phyloP scores from a whole-genome alignment of 768 basidiomycete genomes.

The Scleroderma bovista region DNA sequence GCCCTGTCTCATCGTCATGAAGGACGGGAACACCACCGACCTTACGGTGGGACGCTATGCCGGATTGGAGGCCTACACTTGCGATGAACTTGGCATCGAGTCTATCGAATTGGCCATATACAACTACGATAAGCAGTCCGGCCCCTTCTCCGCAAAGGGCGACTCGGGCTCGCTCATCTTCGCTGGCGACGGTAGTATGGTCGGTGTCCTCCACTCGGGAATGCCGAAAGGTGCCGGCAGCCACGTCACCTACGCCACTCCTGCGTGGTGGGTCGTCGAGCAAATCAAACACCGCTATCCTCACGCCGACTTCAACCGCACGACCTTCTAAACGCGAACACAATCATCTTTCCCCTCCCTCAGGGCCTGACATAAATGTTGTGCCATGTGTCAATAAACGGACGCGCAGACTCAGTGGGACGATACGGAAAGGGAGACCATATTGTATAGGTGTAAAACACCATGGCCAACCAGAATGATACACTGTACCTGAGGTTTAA shows the following conservation, averaged over 20 bases:
- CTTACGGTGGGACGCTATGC: conserved; percentile 30
- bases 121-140: conserved; percentile 19
- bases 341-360: no score
- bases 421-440: no score
- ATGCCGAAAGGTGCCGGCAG: conserved; percentile 16
- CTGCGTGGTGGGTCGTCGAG: conserved; percentile 29
- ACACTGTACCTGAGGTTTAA: no score
- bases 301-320: conserved; percentile 2
- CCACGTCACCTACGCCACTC: conserved; percentile 35
- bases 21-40: conserved; percentile 30
- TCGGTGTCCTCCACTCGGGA: conserved; percentile 32
- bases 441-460: no score
- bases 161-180: conserved; percentile 39
- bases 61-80: conserved; percentile 27
- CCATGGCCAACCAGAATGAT: no score
- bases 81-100: conserved; percentile 8
- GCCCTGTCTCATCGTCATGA: conserved; percentile 28
- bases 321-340: no score
- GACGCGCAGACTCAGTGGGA: no score
- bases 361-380: no score
- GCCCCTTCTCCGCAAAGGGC: conserved; percentile 31
- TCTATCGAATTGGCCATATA: conserved; percentile 24
- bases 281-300: conserved; percentile 15
- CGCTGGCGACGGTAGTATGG: conserved; percentile 27
- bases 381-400: no score